Evolutionary conservation across 805 yeast species (phyloP).

Genomic region (Lipomyces mesembrius): DNA sequence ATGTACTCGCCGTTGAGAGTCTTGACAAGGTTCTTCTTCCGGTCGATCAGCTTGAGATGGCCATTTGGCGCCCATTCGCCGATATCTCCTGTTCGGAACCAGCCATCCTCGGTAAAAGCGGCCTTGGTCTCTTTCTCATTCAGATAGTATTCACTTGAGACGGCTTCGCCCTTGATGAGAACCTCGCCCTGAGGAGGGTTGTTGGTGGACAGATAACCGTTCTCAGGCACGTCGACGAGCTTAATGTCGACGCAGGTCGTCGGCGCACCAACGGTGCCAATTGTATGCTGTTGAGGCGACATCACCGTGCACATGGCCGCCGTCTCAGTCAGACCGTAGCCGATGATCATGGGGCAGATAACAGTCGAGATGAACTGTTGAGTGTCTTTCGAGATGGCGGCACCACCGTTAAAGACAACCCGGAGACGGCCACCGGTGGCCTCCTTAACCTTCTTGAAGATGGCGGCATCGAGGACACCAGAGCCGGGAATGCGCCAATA

Average conservation of each 20-base stretch:
- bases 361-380: constrained; percentile 73
- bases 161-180: constrained; percentile 73
- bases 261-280: constrained; percentile 80
- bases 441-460: constrained; percentile 85
- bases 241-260: constrained; percentile 84
- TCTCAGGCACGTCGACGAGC: constrained; percentile 86
- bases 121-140: constrained; percentile 79
- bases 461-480: constrained; percentile 63
- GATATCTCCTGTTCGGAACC: constrained; percentile 97
- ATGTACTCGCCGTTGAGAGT: constrained; percentile 96
- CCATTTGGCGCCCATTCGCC: constrained; percentile 90
- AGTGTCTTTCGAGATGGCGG: constrained; percentile 80
- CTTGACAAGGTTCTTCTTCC: constrained; percentile 94
- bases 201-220: constrained; percentile 74
- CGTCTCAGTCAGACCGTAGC: constrained; percentile 97
- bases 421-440: constrained; percentile 94
- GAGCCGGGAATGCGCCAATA: constrained; percentile 77
- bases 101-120: constrained; percentile 80
- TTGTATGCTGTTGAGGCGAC: constrained; percentile 67
- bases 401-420: constrained; percentile 84
- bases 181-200: constrained; percentile 93
- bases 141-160: constrained; percentile 77
- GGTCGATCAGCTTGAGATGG: constrained; percentile 81
- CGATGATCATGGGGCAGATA: constrained; percentile 85
- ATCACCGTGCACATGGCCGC: constrained; percentile 82